phyloP scores from a whole-genome alignment of 495 filamentous ascomycete species.

The Tuber indicum region DNA sequence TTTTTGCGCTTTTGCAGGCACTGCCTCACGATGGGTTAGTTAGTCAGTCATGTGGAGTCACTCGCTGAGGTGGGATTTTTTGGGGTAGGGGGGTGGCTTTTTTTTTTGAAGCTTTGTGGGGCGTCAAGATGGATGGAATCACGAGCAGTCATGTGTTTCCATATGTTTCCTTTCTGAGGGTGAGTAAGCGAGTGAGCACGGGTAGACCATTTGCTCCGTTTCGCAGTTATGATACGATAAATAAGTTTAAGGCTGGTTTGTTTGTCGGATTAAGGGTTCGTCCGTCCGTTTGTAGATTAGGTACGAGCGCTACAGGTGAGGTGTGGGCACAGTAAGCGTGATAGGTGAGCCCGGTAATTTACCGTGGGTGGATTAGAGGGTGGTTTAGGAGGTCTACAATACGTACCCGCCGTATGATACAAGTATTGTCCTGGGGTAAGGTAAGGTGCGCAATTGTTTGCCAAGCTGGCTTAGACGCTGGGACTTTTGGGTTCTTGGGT shows the following conservation, averaged over 20 bases:
- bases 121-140: neutral
- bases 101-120: neutral
- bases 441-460: constrained; percentile 3
- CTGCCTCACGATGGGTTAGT: neutral
- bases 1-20: neutral
- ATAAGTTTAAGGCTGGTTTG: neutral
- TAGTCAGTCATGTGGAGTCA: neutral
- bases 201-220: neutral
- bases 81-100: neutral
- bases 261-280: neutral
- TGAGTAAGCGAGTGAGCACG: neutral
- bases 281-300: neutral
- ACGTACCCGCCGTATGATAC: neutral
- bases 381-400: neutral
- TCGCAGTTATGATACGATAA: neutral
- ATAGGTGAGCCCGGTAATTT: neutral
- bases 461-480: neutral
- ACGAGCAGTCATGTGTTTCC: neutral
- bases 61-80: neutral
- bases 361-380: neutral
- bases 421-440: neutral
- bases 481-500: neutral
- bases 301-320: neutral
- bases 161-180: neutral
- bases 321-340: neutral